Evolutionary conservation across 2,329 filamentous ascomycete genomes (phyloP), one percentile per base, ranked within the genome.

Genomic region (Pseudogymnoascus sp.): DNA sequence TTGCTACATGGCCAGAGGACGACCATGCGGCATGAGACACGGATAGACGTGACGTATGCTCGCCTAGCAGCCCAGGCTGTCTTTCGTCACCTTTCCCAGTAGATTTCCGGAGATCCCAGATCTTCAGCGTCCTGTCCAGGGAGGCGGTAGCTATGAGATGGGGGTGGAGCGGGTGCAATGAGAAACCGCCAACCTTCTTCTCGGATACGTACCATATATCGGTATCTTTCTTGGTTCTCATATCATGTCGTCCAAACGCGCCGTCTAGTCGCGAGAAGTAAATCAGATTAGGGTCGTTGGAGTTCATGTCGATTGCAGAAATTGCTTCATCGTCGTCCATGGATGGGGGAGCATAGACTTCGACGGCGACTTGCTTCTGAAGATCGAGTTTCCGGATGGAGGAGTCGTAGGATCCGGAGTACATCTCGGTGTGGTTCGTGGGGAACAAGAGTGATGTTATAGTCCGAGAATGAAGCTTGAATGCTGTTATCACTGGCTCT

Each of bases 121-220:
- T 81, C 69, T 92, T 93, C 68, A 99, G 77, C 0, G 87, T 95
- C 2, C 93, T 84, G 71, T 99, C 94, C 0, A 99, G 79, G 0
- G 90, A 95, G 0, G 92, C 94, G 0, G 94, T 97, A 0, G 92
- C 91, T 0, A 96, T 75, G 3, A 96, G 83, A 70, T 97, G 89
- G 0, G 92, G 86, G 2, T 91, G 82, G 0, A 86, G 73, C 0
- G 94, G 93, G 68, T 95, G 87, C 1, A 97, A 74, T 0, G 87
- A 89, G 74, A 97, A 97, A 0, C 94, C 94, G 15, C 94, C 94
- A 60, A 99, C 97, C 71, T 99, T 99, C 73, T 96, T 92, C 60
- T 95, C 92, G 0, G 87, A 89, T 0, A 97, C 77, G 7, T 84
- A 80, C 82, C 90, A 95, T 1, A 89, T 77, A 13, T 91, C 83